Conservation (phyloP, 495 filamentous ascomycete species). For the Antarctomyces pellizariae region DNA sequence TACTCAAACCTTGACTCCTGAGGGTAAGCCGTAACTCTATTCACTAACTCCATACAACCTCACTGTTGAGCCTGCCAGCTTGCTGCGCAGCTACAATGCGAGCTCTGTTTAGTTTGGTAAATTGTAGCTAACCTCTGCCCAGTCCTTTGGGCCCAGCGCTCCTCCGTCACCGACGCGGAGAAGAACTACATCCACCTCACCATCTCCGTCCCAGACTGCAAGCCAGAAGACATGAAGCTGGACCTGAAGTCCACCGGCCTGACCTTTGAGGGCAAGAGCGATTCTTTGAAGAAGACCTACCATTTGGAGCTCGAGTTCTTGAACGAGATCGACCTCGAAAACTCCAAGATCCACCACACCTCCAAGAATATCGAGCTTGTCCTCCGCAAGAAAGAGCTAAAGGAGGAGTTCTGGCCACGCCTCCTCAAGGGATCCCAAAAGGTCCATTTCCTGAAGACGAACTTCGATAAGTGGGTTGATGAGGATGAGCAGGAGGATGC, state of each 20-base stretch:
- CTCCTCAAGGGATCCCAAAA: conserved; percentile 75
- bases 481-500: conserved; percentile 94
- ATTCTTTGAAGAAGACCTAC: conserved; percentile 61
- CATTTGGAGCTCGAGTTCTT: conserved; percentile 73
- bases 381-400: conserved; percentile 87
- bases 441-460: conserved; percentile 91
- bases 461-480: conserved; percentile 99
- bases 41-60: too few species aligned
- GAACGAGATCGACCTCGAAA: conserved; percentile 66
- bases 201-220: conserved; percentile 64
- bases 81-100: too few species aligned
- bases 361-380: conserved; percentile 69
- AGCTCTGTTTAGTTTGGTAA: too few species aligned
- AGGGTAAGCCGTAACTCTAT: too few species aligned
- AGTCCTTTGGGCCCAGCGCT: conserved; percentile 98
- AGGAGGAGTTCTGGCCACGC: conserved; percentile 81
- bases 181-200: conserved; percentile 89
- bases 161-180: conserved; percentile 47
- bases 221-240: conserved; percentile 42
- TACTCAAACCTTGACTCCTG: too few species aligned
- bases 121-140: conserved; percentile 5
- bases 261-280: conserved; percentile 57
- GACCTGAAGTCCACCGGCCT: conserved; percentile 57
- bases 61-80: background rate
- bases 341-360: conserved; percentile 65